Percentiles rank a stretch among this genome's conserved stretches.
Conservation (phyloP, 495 filamentous ascomycete genomes). For the Lophiotrema nucula region DNA sequence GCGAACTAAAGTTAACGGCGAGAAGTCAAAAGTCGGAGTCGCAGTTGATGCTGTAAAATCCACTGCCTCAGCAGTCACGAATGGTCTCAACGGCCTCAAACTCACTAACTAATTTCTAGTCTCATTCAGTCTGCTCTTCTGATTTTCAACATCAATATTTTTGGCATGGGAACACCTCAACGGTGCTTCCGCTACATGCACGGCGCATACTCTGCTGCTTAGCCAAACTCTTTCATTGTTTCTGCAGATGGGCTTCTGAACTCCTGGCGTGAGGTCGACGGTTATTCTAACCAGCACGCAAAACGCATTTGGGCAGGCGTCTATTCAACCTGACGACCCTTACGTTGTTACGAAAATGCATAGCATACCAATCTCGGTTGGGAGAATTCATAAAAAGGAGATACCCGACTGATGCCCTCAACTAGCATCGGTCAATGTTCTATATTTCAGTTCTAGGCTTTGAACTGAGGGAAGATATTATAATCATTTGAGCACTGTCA, state of each 20-base stretch:
- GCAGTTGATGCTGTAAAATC: conserved; percentile 10
- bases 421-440: conserved; percentile 13
- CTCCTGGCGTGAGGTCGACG: too few species aligned
- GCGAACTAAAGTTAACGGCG: neutral
- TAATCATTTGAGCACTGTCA: too few species aligned
- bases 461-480: too few species aligned
- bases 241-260: too few species aligned
- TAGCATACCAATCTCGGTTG: neutral
- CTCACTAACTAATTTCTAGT: conserved; percentile 12
- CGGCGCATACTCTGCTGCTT: too few species aligned
- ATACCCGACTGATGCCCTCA: conserved; percentile 25
- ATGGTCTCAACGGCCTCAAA: conserved; percentile 21
- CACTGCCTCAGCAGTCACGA: conserved; percentile 12
- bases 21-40: neutral
- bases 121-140: conserved; percentile 7
- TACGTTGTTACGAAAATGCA: too few species aligned
- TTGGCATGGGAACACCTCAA: too few species aligned
- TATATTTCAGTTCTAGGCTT: neutral
- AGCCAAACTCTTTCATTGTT: too few species aligned
- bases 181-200: too few species aligned
- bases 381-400: neutral
- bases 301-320: conserved; percentile 29
- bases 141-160: too few species aligned
- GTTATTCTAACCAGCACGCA: too few species aligned
- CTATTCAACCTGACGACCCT: conserved; percentile 36